Percentiles rank a stretch among this genome's conserved stretches.
These are phyloP conservation scores for Phytophthora palmivora DNA, from an alignment of 352 stramenopile species.

Conservation along the genomic window DNA sequence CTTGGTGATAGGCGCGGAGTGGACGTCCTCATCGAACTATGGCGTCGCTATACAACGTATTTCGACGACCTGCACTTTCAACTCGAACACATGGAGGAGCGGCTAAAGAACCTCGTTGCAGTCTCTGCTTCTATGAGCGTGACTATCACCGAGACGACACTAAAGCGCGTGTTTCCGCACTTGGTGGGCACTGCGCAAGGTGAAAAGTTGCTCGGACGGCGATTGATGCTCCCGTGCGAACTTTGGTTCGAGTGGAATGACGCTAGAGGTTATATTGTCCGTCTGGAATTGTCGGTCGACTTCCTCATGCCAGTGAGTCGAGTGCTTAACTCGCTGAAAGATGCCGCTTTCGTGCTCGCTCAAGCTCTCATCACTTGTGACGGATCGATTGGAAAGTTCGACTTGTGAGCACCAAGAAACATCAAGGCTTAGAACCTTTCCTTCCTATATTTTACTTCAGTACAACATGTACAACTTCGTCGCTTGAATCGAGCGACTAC, in stretches of 20 bases:
- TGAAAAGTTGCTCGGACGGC: constrained; percentile 15
- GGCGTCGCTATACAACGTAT: too few species aligned
- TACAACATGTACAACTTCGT: too few species aligned
- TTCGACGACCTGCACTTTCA: too few species aligned
- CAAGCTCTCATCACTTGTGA: constrained; percentile 15
- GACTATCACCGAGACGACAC: not conserved
- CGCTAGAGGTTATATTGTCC: not conserved
- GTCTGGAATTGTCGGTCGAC: constrained; percentile 18
- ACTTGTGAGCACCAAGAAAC: too few species aligned
- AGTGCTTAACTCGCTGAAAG: constrained; percentile 10
- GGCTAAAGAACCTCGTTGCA: not conserved
- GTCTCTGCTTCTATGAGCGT: constrained; percentile 5
- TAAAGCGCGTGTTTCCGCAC: constrained; percentile 20
- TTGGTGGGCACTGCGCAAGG: not conserved
- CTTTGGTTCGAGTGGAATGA: constrained; percentile 22
- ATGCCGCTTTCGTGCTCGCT: constrained; percentile 13
- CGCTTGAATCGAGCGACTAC: too few species aligned
- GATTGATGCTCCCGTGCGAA: constrained; percentile 17
- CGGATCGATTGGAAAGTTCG: constrained; percentile 4
- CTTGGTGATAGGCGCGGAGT: too few species aligned
- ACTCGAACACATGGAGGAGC: too few species aligned
- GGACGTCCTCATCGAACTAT: too few species aligned
- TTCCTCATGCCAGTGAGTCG: constrained; percentile 13
- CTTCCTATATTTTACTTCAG: too few species aligned
- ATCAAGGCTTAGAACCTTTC: too few species aligned